phyloP scores from a whole-genome alignment of 1,139 yeast genomes.

The Nakaseomyces kungkrabaensis region DNA sequence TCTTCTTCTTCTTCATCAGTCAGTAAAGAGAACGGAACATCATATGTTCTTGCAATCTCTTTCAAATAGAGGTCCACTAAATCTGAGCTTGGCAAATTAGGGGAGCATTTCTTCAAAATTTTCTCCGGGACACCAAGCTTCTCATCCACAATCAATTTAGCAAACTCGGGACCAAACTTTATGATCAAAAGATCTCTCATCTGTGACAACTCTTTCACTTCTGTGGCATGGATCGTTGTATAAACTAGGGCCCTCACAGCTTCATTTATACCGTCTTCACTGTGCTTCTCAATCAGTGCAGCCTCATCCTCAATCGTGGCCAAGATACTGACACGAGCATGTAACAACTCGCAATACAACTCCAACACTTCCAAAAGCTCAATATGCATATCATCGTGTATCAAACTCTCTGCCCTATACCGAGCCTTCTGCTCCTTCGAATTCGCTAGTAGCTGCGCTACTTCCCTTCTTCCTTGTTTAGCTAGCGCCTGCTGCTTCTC shows the following conservation, averaged over 20 bases:
- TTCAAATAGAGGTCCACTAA: conserved; percentile 61
- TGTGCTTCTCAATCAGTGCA: conserved; percentile 21
- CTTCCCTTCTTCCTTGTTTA: conserved; percentile 65
- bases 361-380: conserved; percentile 76
- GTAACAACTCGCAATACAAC: conserved; percentile 70
- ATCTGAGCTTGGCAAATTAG: conserved; percentile 57
- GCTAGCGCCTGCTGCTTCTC: conserved; percentile 75
- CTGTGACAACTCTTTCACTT: conserved; percentile 57
- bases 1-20: conserved; percentile 29
- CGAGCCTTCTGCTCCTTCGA: conserved; percentile 80
- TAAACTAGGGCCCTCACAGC: conserved; percentile 65
- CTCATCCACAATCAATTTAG: conserved; percentile 53
- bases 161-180: conserved; percentile 58
- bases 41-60: conserved; percentile 76
- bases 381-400: conserved; percentile 73
- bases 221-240: conserved; percentile 57
- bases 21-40: conserved; percentile 60
- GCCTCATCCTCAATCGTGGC: conserved; percentile 26
- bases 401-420: conserved; percentile 76
- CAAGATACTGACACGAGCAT: conserved; percentile 61
- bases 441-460: conserved; percentile 57
- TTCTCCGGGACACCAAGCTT: conserved; percentile 52
- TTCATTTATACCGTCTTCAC: conserved; percentile 38
- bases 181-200: conserved; percentile 53
- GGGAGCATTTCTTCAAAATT: conserved; percentile 50